Base-by-base conservation (phyloP, 2,329 filamentous ascomycete genomes). In the Fusarium setosum region DNA sequence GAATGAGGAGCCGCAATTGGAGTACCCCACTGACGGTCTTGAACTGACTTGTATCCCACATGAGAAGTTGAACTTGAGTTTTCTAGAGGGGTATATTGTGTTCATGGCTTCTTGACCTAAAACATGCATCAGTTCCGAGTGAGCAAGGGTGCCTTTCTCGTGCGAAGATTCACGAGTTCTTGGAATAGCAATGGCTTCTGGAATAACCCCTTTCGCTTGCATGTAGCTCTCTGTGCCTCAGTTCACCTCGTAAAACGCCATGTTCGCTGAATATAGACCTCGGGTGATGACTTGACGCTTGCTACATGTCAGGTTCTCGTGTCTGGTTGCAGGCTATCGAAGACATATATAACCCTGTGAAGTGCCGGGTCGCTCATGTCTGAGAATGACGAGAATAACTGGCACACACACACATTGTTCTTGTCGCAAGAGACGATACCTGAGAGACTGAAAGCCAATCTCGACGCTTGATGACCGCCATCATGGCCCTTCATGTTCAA, bases 191-290 rank as follows among this genome's bases (percentile, higher is more conserved):
- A 18, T 44, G 23, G 24, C 26, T 9, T 26, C 21, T 21, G 35
- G 13, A 44, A 2, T 5, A 24, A 24, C 37, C 50, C 51, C 37
- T 17, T 38, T 52, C 20, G 15, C 42, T 18, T 38, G 37, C 56
- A 49, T 47, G 37, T 23, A 38, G 10, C 5, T 6, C 45, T 44
- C 34, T 55, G 51, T 50, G 54, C 20, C 18, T 49, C 23, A 55
- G 42, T 51, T 63, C 48, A 55, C 44, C 59, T 60, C 54, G 63
- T 66, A 64, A 61, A 67, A 44, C 34, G 24, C 23, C 29, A 7
- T 26, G 37, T 20, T 40, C 13, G 13, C 32, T 31, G 24, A 42
- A 38, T 35, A 41, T 41, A 38, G 21, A 18, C 20, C 31, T 42
- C 51, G 42, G 8, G 11, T n/a, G 34, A 38, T 6, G 8, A 10